A percentile compares a stretch with the other conserved stretches of the same genome.
phyloP scores from a whole-genome alignment of 2,329 filamentous ascomycete species.

The Botrytis porri region DNA sequence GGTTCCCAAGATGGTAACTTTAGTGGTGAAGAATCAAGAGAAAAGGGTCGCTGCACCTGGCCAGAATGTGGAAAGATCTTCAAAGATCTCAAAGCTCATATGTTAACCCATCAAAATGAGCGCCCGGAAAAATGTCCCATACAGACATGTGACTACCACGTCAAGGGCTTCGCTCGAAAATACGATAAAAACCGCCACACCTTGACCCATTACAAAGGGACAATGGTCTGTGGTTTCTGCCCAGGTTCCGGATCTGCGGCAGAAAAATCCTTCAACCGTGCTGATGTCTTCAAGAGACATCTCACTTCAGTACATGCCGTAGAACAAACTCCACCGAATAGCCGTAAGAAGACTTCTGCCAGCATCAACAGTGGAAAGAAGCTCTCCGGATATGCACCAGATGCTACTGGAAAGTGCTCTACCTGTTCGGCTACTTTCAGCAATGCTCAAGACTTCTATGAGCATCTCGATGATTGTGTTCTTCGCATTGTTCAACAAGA shows the following conservation, averaged over 20 bases:
- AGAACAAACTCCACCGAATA: conserved; percentile 90
- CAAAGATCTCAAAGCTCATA: conserved; percentile 76
- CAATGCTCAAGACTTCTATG: conserved; percentile 94
- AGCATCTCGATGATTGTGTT: conserved; percentile 81
- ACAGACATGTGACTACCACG: conserved; percentile 86
- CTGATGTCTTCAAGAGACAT: conserved; percentile 96
- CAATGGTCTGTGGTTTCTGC: conserved; percentile 97
- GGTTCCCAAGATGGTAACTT: conserved; percentile 35
- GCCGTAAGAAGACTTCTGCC: conserved; percentile 62
- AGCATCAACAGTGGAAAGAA: conserved; percentile 46
- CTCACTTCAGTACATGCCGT: conserved; percentile 90
- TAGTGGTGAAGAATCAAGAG: conserved; percentile 37
- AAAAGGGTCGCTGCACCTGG: conserved; percentile 49
- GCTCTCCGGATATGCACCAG: conserved; percentile 66
- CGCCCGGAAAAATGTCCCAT: conserved; percentile 96
- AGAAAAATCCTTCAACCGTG: conserved; percentile 94
- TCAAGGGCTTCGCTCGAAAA: conserved; percentile 91
- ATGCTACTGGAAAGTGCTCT: conserved; percentile 83
- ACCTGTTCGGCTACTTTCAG: conserved; percentile 83
- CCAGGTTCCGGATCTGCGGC: conserved; percentile 81
- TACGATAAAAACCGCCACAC: conserved; percentile 98
- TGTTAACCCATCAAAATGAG: conserved; percentile 93
- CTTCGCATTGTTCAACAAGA: conserved; percentile 69
- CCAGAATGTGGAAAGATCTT: conserved; percentile 58
- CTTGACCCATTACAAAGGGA: conserved; percentile 94